Percentiles rank a stretch among this genome's conserved stretches.
Conservation (phyloP, 345 rosid species). For the Lenwebbia sp. region DNA sequence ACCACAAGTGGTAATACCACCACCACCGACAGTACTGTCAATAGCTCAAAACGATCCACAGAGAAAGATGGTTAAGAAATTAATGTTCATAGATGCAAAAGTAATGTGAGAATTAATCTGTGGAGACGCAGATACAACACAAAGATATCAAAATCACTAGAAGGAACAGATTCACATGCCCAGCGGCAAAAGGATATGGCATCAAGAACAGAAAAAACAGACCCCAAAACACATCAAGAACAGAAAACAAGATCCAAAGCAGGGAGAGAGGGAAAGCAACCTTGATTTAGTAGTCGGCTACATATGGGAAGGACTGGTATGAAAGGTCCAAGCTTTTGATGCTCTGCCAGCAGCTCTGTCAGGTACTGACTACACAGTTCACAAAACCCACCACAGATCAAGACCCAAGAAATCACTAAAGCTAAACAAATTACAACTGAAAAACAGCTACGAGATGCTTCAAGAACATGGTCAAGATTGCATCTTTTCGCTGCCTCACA, state of each 20-base stretch:
- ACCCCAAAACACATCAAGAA: background rate
- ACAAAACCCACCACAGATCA: conserved; percentile 21
- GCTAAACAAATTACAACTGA: background rate
- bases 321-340: conserved; percentile 97
- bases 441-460: background rate
- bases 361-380: conserved; percentile 58
- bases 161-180: background rate
- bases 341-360: conserved; percentile 84
- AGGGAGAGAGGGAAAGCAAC: conserved; percentile 20
- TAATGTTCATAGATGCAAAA: background rate
- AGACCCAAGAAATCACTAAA: conserved; percentile 7
- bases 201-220: background rate
- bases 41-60: background rate
- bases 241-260: conserved; percentile 53
- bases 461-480: background rate
- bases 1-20: background rate
- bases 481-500: background rate
- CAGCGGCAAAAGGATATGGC: background rate
- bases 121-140: background rate
- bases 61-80: background rate
- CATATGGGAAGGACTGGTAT: conserved; percentile 87
- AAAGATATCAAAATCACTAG: background rate
- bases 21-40: background rate
- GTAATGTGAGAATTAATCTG: background rate
- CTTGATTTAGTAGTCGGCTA: conserved; percentile 91